Conservation (phyloP, 2,329 filamentous ascomycete species). For the Pseudocercospora crystallina region DNA sequence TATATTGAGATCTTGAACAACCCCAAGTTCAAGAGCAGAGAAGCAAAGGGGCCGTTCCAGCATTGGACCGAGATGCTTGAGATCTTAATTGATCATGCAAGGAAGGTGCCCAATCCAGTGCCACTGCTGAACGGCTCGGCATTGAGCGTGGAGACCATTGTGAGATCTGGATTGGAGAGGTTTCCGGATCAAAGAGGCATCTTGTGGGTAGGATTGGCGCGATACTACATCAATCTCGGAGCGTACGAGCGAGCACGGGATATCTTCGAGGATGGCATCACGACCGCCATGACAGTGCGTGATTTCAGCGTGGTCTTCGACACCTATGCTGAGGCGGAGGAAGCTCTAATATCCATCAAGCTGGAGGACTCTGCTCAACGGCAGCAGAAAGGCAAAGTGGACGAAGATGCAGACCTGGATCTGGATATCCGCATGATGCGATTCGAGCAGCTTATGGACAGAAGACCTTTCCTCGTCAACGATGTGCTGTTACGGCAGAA, state of each 20-base stretch:
- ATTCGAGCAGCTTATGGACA: constrained; percentile 97
- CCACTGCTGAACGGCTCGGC: constrained; percentile 77
- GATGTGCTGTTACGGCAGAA: constrained; percentile 95
- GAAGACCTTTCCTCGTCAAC: constrained; percentile 91
- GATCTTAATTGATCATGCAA: constrained; percentile 81
- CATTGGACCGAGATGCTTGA: constrained; percentile 98
- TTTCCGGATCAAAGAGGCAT: constrained; percentile 95
- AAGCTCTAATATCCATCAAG: constrained; percentile 85
- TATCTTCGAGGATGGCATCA: constrained; percentile 92
- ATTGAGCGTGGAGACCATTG: constrained; percentile 87
- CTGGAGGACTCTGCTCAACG: constrained; percentile 84
- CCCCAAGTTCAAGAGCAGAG: constrained; percentile 83
- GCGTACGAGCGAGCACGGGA: constrained; percentile 92
- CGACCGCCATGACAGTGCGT: constrained; percentile 96
- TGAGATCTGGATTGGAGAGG: constrained; percentile 83
- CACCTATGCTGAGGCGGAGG: constrained; percentile 94
- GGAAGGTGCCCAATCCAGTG: constrained; percentile 60
- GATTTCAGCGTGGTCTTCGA: constrained; percentile 98
- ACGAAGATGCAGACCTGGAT: constrained; percentile 87
- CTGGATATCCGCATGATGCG: constrained; percentile 96
- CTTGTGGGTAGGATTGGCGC: constrained; percentile 89
- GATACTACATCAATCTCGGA: constrained; percentile 92
- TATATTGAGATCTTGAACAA: constrained; percentile 95
- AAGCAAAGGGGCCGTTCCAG: constrained; percentile 92
- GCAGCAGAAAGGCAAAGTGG: constrained; percentile 72